Base-by-base conservation (phyloP, 495 filamentous ascomycete genomes). In the Thozetella sp. region DNA sequence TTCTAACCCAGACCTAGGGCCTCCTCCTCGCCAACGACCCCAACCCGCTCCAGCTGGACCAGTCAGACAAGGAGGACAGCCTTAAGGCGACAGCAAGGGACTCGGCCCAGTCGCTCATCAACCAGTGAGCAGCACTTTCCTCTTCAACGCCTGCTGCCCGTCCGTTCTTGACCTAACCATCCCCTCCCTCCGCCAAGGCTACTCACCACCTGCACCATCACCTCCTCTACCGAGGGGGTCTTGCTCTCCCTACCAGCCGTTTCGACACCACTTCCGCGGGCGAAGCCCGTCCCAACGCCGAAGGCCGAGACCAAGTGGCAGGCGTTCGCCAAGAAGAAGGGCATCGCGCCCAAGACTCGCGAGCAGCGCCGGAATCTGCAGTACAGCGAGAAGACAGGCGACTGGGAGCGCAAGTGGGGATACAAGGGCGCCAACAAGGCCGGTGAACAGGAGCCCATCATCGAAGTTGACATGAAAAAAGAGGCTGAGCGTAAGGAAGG, bases 381-480 rank as follows among this genome's bases (percentile, higher is more conserved):
- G 45, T 97, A 90, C 72, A 90, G 97, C 73, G 92, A 97, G 76
- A 86, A 75, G 55, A 92, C 81, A 24, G 90, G 90, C 51, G 90
- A 96, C 70, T 97, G 91, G 89, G 90, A 93, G 57, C 89, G 91
- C 50, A 89, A 88, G 74, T 99, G 93, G 92, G 95, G 95, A 1
- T 97, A 96, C 77, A 72, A 75, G 68, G 96, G 93, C 51, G 90
- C 89, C 72, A 95, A 94, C 72, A 92, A 93, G 83, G 85, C 84
- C 15, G 86, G 82, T 0, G 67, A 76, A 58, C 68, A 76, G 56
- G 73, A 75, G 37, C 95, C 93, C 89, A 79, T 97, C 67, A 92
- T 98, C 25, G 96, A 98, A 83, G 87, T 97, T 25, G 87, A 93
- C 67, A 85, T 88, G 76, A 87, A 89, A 77, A 89, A 88, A 72